A percentile compares a stretch with the other conserved stretches of the same genome.
These are phyloP conservation scores for Pharnaceum exiguum DNA, from an alignment of 148 eudicot species.

Conservation along the genomic window DNA sequence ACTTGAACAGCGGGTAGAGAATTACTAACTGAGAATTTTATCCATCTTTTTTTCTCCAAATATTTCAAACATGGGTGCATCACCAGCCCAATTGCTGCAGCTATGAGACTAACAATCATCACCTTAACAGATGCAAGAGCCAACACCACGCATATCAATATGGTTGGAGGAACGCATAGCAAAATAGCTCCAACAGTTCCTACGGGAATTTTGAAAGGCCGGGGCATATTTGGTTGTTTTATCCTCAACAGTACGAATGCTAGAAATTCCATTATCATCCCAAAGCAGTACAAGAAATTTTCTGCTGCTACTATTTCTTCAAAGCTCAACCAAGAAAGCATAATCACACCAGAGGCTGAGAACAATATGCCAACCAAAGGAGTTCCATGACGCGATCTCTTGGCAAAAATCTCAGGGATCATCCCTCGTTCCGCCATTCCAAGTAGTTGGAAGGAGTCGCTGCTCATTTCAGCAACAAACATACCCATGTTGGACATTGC, in stretches of 20 bases:
- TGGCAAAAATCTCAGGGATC: constrained; percentile 39
- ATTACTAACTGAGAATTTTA: constrained; percentile 43
- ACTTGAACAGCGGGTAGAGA: constrained; percentile 40
- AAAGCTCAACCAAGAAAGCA: constrained; percentile 67
- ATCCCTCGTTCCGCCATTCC: constrained; percentile 54
- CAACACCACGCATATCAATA: constrained; percentile 47
- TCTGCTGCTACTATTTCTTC: constrained; percentile 65
- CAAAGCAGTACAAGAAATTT: constrained; percentile 61
- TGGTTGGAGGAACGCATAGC: constrained; percentile 48
- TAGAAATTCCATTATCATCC: constrained; percentile 57
- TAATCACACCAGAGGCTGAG: constrained; percentile 55
- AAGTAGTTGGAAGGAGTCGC: constrained; percentile 45
- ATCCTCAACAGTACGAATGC: constrained; percentile 35
- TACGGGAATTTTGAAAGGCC: constrained; percentile 55
- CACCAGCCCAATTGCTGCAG: constrained; percentile 40
- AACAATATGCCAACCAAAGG: constrained; percentile 52
- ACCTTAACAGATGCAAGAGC: constrained; percentile 53
- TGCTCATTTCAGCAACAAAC: constrained; percentile 68
- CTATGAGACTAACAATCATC: constrained; percentile 48
- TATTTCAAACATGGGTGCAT: constrained; percentile 52
- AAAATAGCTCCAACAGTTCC: constrained; percentile 49
- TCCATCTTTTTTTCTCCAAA: constrained; percentile 39
- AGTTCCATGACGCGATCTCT: constrained; percentile 55
- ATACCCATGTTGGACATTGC: constrained; percentile 73
- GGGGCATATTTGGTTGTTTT: constrained; percentile 32